Evolutionary conservation across 441 rosid genomes (phyloP).

Genomic region (Erodium texanum): DNA sequence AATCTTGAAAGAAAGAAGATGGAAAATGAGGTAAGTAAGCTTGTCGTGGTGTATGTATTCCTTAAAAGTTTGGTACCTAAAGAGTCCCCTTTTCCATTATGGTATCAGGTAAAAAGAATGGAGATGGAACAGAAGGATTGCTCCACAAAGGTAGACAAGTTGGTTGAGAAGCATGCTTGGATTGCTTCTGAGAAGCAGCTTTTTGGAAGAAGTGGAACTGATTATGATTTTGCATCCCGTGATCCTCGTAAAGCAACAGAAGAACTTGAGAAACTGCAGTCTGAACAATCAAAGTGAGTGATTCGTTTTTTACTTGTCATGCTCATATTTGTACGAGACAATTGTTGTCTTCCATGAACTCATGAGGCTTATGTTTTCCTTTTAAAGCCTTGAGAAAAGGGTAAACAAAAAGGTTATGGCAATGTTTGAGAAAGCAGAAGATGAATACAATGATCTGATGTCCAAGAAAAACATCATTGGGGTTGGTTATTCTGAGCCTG

Average conservation of each 20-base stretch:
- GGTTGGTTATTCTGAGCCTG: constrained; percentile 37
- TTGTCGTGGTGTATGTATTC: neutral
- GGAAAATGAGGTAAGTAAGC: constrained; percentile 81
- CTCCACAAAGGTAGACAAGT: constrained; percentile 67
- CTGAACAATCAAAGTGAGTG: constrained; percentile 76
- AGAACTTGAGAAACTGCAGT: constrained; percentile 76
- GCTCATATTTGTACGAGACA: neutral
- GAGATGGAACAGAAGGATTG: constrained; percentile 90
- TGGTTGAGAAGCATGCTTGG: constrained; percentile 96
- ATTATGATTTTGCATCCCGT: constrained; percentile 76
- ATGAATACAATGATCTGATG: constrained; percentile 86
- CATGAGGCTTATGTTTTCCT: constrained; percentile 16
- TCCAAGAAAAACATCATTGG: constrained; percentile 92
- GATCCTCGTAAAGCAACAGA: constrained; percentile 71
- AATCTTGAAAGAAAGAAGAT: constrained; percentile 86
- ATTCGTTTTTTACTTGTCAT: neutral
- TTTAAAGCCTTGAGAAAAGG: constrained; percentile 81
- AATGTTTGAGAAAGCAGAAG: constrained; percentile 99
- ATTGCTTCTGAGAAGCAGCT: constrained; percentile 84
- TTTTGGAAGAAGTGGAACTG: constrained; percentile 91
- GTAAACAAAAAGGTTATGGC: constrained; percentile 99
- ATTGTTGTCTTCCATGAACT: constrained; percentile 9
- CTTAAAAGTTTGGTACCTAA: constrained; percentile 13
- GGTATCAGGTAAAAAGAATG: constrained; percentile 70
- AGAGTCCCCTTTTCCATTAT: constrained; percentile 6